These are phyloP conservation scores for Nissolia schottii DNA, from an alignment of 306 rosid genomes.

Conservation along the genomic window DNA sequence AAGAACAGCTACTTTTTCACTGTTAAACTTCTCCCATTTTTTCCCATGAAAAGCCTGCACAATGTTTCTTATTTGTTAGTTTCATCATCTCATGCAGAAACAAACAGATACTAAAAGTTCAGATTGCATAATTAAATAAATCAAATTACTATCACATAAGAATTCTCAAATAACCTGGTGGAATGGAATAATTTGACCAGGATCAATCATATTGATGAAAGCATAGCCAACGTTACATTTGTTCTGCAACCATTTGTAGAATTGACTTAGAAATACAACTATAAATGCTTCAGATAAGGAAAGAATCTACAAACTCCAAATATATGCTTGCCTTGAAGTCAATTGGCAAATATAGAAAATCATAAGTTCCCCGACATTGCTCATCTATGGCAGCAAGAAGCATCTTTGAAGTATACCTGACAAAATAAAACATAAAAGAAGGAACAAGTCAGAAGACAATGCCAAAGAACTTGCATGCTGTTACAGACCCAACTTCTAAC, in stretches of 20 bases:
- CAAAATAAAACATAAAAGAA: constrained; percentile 12
- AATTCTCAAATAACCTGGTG: constrained; percentile 49
- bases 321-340: constrained; percentile 70
- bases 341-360: constrained; percentile 84
- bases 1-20: constrained; percentile 87
- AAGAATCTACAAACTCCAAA: constrained; percentile 22
- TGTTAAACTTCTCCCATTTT: constrained; percentile 90
- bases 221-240: constrained; percentile 94
- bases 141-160: not conserved
- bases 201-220: constrained; percentile 82
- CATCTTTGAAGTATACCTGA: constrained; percentile 89
- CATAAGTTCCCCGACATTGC: constrained; percentile 79
- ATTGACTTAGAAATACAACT: constrained; percentile 24
- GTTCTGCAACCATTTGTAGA: constrained; percentile 52
- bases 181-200: constrained; percentile 72
- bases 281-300: not conserved
- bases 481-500: too few relatives aligned
- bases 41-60: constrained; percentile 81
- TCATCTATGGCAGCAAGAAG: constrained; percentile 85
- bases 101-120: not conserved
- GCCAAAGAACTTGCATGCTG: not conserved
- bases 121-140: constrained; percentile 7
- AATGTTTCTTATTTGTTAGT: constrained; percentile 12
- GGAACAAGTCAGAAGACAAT: not conserved
- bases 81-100: constrained; percentile 12